Base-by-base conservation (phyloP, 2,329 filamentous ascomycete species). In the Whalleya microplaca region DNA sequence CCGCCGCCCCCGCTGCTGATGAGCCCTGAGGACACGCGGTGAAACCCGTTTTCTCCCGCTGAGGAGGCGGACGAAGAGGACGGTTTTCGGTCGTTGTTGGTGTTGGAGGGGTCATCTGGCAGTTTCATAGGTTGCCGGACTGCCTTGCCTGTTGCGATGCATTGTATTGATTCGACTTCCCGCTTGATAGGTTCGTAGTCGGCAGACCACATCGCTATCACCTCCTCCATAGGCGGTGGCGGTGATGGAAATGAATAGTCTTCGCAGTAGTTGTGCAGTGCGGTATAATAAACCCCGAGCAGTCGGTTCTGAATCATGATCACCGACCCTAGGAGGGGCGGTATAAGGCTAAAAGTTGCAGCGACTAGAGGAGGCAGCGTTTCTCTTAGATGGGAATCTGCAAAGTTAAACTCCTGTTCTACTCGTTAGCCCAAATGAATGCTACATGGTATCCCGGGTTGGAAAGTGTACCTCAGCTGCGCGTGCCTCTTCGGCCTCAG, bases 251-350 rank as follows among this genome's bases (percentile, higher is more conserved):
- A 88, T 4, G 83, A 79, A 64, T 86, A 80, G 27, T 88, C 83
- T 63, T 86, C 80, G 64, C 88, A 91, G 72, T 89, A 95, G 54
- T 83, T 85, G 69, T 92, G 86, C 6, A 94, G 76, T 3, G 86
- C 80, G 1, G 91, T 95, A 73, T 95, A 95, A 64, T 91, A 86
- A 59, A 92, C 81, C 0, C 86, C 91, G 4, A 95, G 83, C 49
- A 95, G 78, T 45, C 86, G 84, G 70, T 92, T 92, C 72, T 94
- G 91, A 23, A 92, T 86, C 68, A 89, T 80, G 44, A 94, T 85
- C 67, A 93, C 88, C 37, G 83, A 81, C 41, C 82, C 81, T 10
- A 93, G 80, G 19, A 96, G 78, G 50, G 86, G 84, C 23, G 90
- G 89, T 12, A 94, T 80, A n/a, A 96, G 77, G 21, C 82, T 88